Percentiles rank a stretch among this genome's conserved stretches.
Conservation (phyloP, 2,329 filamentous ascomycete genomes). For the Alternaria brassicicola region DNA sequence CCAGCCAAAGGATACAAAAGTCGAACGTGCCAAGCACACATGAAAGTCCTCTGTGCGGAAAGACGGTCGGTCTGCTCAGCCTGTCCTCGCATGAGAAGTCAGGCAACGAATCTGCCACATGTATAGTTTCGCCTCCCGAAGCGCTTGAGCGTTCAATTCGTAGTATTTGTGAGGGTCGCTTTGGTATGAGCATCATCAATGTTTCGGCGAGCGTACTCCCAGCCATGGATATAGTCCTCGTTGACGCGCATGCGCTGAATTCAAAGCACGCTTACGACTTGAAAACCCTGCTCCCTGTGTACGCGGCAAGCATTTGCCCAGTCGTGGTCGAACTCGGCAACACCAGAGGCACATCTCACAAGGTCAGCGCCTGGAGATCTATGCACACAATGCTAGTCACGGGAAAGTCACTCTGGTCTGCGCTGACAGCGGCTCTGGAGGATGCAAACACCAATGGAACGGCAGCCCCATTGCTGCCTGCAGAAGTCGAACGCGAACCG, state of each 20-base stretch:
- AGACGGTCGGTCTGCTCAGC: conserved; percentile 5
- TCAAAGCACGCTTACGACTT: neutral
- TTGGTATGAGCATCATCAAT: conserved; percentile 7
- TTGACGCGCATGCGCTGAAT: conserved; percentile 8
- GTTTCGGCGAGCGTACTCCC: neutral
- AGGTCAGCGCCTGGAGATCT: neutral
- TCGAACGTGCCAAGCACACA: neutral
- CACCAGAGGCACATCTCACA: neutral
- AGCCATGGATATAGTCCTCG: conserved; percentile 3
- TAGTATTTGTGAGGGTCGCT: conserved; percentile 9
- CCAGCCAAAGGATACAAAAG: neutral
- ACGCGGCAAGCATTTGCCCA: neutral
- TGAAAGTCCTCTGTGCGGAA: neutral
- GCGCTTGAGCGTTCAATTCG: conserved; percentile 5
- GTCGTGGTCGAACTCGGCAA: conserved; percentile 3
- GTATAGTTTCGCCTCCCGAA: neutral
- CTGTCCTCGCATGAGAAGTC: neutral
- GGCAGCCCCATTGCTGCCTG: neutral
- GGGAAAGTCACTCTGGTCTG: conserved; percentile 1
- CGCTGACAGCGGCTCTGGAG: conserved; percentile 3
- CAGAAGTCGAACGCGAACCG: neutral
- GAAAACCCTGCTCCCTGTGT: neutral
- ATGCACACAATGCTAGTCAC: conserved; percentile 4
- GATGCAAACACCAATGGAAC: neutral
- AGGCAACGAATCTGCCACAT: neutral